phyloP scores from a whole-genome alignment of 2,329 filamentous ascomycete genomes.

The Pseudogymnoascus sp. region DNA sequence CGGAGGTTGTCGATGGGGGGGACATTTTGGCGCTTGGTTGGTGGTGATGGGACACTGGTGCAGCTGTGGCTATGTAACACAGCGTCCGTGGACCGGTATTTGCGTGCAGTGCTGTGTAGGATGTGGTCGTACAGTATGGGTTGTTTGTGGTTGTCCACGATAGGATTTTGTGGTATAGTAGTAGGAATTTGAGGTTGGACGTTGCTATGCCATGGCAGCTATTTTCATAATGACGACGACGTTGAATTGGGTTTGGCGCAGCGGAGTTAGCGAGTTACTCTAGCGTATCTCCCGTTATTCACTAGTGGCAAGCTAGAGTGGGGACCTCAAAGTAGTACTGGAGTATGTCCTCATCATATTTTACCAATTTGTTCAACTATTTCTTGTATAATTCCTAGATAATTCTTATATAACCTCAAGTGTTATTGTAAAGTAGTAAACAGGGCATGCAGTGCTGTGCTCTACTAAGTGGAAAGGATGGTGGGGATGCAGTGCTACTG shows the following conservation, averaged over 20 bases:
- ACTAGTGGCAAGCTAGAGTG: not conserved
- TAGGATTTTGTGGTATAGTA: not conserved
- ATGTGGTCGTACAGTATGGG: not conserved
- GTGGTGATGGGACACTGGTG: not conserved
- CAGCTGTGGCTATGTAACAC: not conserved
- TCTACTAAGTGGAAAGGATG: not conserved
- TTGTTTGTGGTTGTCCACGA: not conserved
- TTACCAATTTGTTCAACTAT: not conserved
- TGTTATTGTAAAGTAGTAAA: not conserved
- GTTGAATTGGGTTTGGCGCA: not conserved
- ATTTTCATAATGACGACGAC: conserved; percentile 5
- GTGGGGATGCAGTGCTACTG: not conserved
- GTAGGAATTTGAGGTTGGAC: not conserved
- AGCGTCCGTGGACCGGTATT: not conserved
- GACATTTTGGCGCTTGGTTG: not conserved
- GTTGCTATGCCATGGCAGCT: conserved; percentile 4
- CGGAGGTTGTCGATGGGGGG: not conserved
- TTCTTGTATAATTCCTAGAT: not conserved
- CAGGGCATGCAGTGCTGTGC: not conserved
- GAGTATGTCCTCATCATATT: not conserved
- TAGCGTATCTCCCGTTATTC: not conserved
- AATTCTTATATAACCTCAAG: not conserved
- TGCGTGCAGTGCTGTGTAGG: not conserved
- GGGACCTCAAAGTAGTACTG: not conserved
- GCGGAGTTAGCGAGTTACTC: not conserved